Base-by-base conservation (phyloP, 2,329 filamentous ascomycete genomes). In the Pseudogymnoascus sp. region DNA sequence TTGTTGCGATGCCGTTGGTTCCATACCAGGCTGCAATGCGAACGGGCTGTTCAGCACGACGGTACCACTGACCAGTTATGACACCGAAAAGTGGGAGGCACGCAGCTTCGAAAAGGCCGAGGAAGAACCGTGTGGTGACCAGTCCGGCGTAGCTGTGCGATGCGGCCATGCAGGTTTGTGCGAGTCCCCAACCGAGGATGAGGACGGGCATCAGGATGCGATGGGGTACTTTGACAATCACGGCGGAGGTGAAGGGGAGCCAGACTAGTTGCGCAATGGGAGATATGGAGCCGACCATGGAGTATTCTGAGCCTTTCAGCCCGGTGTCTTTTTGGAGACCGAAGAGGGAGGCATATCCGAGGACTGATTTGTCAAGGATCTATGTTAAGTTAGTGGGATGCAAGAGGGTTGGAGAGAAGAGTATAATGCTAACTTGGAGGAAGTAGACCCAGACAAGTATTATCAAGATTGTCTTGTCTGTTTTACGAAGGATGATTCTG, bases 91-190 rank as follows among this genome's bases (percentile, higher is more conserved):
- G 73, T 0, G 76, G 76, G 46, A 72, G 68, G 63, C 74, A 71
- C 73, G 87, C 88, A 16, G 85, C 85, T 77, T 91, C 87, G 65
- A 88, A 88, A 0, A 90, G 56, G 5, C 93, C 93, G 1, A 96
- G 82, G 73, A 96, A 93, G 79, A 96, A 96, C 42, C 91, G 84
- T 2, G 89, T 90, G 0, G 86, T 82, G 59, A 96, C 81, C 25
- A 97, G 78, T 1, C 91, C 90, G 37, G 81, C 78, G 76, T 92
- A 96, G 72, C 84, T 95, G 25, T 63, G 65, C 38, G 67, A 71
- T 3, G 73, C 78, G 1, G 78, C 78, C 79, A 81, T 81, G 23
- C 70, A 72, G 1, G 78, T 71, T 66, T 81, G 78, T 8, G 79
- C 76, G 62, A 80, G 74, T 2, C 79, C 79, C 79, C 79, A 82